Conservation (phyloP, 2,329 filamentous ascomycete genomes). For the Metarhizium anisopliae region DNA sequence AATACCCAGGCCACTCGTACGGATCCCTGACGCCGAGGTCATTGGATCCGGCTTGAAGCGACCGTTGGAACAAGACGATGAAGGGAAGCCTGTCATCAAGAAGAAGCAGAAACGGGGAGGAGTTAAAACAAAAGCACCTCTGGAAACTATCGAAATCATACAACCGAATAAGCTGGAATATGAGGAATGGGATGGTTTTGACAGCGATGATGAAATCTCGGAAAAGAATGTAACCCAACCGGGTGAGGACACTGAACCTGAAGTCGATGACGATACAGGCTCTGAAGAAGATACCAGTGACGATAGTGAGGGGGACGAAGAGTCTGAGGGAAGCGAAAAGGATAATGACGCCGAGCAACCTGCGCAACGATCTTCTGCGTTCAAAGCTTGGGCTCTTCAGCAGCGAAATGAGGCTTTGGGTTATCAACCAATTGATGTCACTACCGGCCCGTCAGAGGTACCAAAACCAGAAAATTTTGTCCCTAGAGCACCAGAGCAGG, state of each 20-base stretch:
- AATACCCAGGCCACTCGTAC: neutral
- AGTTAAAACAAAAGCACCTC: slow-evolving; percentile 42
- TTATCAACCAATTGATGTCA: slow-evolving; percentile 38
- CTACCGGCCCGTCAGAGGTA: slow-evolving; percentile 36
- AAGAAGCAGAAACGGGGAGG: slow-evolving; percentile 68
- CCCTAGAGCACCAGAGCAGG: slow-evolving; percentile 59
- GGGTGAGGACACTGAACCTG: slow-evolving; percentile 10
- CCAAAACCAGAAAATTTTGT: slow-evolving; percentile 54
- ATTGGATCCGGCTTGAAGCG: slow-evolving; percentile 78
- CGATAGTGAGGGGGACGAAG: slow-evolving; percentile 19
- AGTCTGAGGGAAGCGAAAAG: slow-evolving; percentile 18
- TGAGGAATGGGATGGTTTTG: slow-evolving; percentile 56
- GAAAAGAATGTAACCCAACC: slow-evolving; percentile 1
- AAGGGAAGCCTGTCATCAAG: slow-evolving; percentile 72
- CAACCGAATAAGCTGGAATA: slow-evolving; percentile 28
- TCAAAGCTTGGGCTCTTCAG: slow-evolving; percentile 87
- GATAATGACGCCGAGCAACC: slow-evolving; percentile 14
- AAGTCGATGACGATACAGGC: slow-evolving; percentile 12
- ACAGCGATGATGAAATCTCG: slow-evolving; percentile 30
- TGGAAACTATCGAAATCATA: slow-evolving; percentile 28
- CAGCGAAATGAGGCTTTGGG: slow-evolving; percentile 80
- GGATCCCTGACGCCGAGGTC: neutral
- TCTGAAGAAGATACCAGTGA: slow-evolving; percentile 17
- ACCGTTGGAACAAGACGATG: slow-evolving; percentile 70
- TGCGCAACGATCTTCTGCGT: slow-evolving; percentile 48